A percentile compares a stretch with the other conserved stretches of the same genome.
These are phyloP conservation scores for Daphne laureola DNA, from an alignment of 441 rosid genomes.

Conservation along the genomic window DNA sequence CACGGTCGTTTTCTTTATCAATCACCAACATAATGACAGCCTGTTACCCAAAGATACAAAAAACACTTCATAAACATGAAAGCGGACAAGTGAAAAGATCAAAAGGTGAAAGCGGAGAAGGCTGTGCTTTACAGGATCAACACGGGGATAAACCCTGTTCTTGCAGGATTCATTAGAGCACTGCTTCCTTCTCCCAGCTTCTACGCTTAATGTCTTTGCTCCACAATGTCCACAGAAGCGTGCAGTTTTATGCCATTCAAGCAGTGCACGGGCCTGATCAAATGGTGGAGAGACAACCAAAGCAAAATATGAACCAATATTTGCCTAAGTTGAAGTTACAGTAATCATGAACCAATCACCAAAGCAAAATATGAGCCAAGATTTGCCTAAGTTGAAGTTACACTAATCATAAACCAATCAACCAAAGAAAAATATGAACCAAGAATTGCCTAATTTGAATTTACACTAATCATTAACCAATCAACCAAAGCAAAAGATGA, in stretches of 20 bases:
- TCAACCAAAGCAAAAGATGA: too few relatives aligned
- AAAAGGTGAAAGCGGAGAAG: conserved; percentile 7
- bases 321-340: too few relatives aligned
- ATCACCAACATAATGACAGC: conserved; percentile 94
- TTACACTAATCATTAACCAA: too few relatives aligned
- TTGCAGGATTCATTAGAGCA: conserved; percentile 59
- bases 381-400: too few relatives aligned
- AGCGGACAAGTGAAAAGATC: conserved; percentile 2
- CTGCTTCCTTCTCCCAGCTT: conserved; percentile 78
- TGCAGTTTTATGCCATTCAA: conserved; percentile 74
- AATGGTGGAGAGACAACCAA: too few relatives aligned
- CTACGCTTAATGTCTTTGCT: conserved; percentile 41
- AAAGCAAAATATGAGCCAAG: too few relatives aligned
- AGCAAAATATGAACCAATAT: too few relatives aligned
- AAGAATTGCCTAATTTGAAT: too few relatives aligned
- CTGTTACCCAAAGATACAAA: conserved; percentile 25
- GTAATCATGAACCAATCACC: too few relatives aligned
- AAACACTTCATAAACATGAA: neutral
- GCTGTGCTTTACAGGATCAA: conserved; percentile 65
- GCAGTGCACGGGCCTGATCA: conserved; percentile 71
- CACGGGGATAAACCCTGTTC: conserved; percentile 76
- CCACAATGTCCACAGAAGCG: conserved; percentile 84
- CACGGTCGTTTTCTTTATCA: conserved; percentile 74
- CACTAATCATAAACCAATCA: too few relatives aligned
- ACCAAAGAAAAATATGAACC: too few relatives aligned